Percentiles rank a stretch among this genome's conserved stretches.
Evolutionary conservation across 2,329 filamentous ascomycete genomes (phyloP).

Genomic region (Talaromyces verruculosus): DNA sequence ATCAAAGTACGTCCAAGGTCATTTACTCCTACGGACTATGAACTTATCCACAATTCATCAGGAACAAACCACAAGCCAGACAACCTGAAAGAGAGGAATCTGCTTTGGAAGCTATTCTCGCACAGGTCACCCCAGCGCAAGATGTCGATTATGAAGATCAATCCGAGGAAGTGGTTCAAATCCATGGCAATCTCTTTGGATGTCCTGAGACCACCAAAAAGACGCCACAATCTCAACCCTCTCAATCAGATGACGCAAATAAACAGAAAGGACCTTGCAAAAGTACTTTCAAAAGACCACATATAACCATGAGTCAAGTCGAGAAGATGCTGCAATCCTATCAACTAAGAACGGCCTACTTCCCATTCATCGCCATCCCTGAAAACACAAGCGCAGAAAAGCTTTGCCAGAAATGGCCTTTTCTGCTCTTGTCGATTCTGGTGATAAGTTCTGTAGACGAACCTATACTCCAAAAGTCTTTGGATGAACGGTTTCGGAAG

Average conservation of each 20-base stretch:
- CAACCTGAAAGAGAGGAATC: background rate
- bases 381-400: slow-evolving; percentile 7
- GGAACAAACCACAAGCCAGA: slow-evolving; percentile 3
- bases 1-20: background rate
- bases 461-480: background rate
- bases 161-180: slow-evolving; percentile 10
- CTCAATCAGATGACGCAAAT: background rate
- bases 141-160: slow-evolving; percentile 16
- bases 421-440: slow-evolving; percentile 12
- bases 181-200: slow-evolving; percentile 14
- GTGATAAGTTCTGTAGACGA: background rate
- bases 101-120: background rate
- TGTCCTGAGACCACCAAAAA: background rate
- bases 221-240: background rate
- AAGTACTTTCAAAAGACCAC: background rate
- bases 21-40: background rate
- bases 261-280: background rate
- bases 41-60: background rate
- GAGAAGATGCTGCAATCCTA: slow-evolving; percentile 13
- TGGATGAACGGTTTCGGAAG: slow-evolving; percentile 20
- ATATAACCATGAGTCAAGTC: slow-evolving; percentile 9
- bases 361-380: slow-evolving; percentile 15
- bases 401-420: slow-evolving; percentile 7
- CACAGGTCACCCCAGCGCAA: background rate
- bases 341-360: background rate